Base-by-base conservation (phyloP, 495 filamentous ascomycete genomes). In the Hypoxylon cercidicola region DNA sequence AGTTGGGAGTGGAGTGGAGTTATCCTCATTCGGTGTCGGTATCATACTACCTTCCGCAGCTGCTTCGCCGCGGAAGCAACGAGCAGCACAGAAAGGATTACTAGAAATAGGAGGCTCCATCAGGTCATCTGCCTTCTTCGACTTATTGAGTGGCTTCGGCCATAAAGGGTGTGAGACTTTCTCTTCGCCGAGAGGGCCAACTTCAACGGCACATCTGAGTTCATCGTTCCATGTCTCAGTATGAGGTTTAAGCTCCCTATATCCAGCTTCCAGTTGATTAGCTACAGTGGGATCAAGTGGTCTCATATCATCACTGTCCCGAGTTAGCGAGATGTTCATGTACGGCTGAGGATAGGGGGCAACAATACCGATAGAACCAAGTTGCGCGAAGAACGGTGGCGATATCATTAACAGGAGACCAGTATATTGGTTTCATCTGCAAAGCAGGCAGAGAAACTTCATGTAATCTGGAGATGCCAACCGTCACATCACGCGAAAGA, bases 381-480 rank as follows among this genome's bases (percentile, higher is more conserved):
- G 95, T 98, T 0, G 91, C 93, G 39, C 95, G 85, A 69, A 90
- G 78, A 7, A 97, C 93, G 9, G 82, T 80, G 8, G 91, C 89
- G 13, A 97, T 84, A 70, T 99, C 95, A 64, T 96, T 91, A 18
- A 97, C 84, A n/a, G 95, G 94, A 32, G 88, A 93, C 95, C 95
- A 99, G 69, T 99, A 99, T 39, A 98, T 97, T 0, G 95, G 95
- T 73, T 93, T 90, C 93, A 99, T 97, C 77, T 91, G 76, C 10
- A 89, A 74, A 6, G 77, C 73, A 12, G 81, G 83, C n/a, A 88
- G 70, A 25, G 83, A 75, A 4, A 88, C 83, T 64, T 81, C 78
- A 55, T 85, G 90, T 46, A 96, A 79, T 58, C 91, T 85, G 13
- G 90, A 92, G 3, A 92, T 81, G 3, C 92, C 92, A 12, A 96